These are phyloP conservation scores for Penicillium polonicum DNA, from an alignment of 2,329 filamentous ascomycete genomes.

Conservation along the genomic window DNA sequence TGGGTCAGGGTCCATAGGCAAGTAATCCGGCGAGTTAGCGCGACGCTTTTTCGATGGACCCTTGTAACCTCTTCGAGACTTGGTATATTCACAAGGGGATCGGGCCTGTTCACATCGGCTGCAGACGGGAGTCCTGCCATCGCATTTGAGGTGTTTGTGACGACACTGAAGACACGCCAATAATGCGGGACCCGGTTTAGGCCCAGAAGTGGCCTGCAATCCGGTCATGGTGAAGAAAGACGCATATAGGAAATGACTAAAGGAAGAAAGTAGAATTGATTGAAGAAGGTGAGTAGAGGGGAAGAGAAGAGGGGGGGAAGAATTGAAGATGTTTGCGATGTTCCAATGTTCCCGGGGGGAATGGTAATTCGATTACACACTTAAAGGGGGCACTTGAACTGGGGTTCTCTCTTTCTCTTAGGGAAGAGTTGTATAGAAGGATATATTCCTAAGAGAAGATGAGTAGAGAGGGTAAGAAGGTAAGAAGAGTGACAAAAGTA, in stretches of 20 bases:
- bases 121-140: slow-evolving; percentile 65
- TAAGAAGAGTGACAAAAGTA: too few species aligned
- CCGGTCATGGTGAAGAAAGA: slow-evolving; percentile 27
- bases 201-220: slow-evolving; percentile 24
- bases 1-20: slow-evolving; percentile 49
- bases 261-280: not conserved
- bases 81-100: slow-evolving; percentile 67
- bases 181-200: slow-evolving; percentile 37
- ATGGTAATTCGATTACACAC: not conserved
- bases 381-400: not conserved
- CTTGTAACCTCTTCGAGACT: slow-evolving; percentile 73
- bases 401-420: not conserved
- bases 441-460: too few species aligned
- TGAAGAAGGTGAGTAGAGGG: not conserved
- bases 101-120: slow-evolving; percentile 62
- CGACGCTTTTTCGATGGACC: slow-evolving; percentile 57
- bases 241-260: slow-evolving; percentile 5
- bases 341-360: not conserved
- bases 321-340: not conserved
- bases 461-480: too few species aligned
- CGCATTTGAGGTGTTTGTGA: slow-evolving; percentile 71
- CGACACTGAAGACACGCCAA: slow-evolving; percentile 51
- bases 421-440: not conserved
- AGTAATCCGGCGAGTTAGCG: slow-evolving; percentile 42
- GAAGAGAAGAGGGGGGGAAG: slow-evolving; percentile 1